phyloP scores from a whole-genome alignment of 2,329 filamentous ascomycete species.

The Stagonosporopsis rhizophila region DNA sequence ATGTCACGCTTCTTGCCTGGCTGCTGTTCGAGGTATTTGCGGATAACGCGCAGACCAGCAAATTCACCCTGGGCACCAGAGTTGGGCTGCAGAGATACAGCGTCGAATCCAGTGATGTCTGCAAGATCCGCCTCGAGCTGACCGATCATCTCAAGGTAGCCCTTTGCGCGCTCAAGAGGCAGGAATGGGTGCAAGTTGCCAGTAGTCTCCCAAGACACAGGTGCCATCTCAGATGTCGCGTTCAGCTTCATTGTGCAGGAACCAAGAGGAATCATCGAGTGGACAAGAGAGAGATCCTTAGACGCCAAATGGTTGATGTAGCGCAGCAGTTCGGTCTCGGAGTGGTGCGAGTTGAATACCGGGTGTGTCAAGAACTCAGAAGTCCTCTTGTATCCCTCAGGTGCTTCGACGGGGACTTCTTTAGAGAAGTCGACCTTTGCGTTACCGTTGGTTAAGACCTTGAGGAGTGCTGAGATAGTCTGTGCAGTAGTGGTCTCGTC shows the following conservation, averaged over 20 bases:
- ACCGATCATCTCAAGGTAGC: slow-evolving; percentile 73
- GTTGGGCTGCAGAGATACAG: slow-evolving; percentile 91
- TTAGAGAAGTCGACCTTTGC: slow-evolving; percentile 21
- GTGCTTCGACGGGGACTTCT: slow-evolving; percentile 50
- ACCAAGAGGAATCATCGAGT: slow-evolving; percentile 97
- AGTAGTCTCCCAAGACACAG: slow-evolving; percentile 78
- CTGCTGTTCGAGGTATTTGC: slow-evolving; percentile 78
- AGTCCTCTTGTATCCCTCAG: slow-evolving; percentile 68
- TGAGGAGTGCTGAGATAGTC: slow-evolving; percentile 65
- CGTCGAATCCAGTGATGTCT: slow-evolving; percentile 86
- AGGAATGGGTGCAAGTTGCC: slow-evolving; percentile 83
- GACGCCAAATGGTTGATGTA: slow-evolving; percentile 94
- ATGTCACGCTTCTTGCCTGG: slow-evolving; percentile 78
- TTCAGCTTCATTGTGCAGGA: slow-evolving; percentile 99
- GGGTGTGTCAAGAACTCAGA: slow-evolving; percentile 84
- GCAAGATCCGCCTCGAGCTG: slow-evolving; percentile 78
- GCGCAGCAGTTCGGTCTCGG: slow-evolving; percentile 89
- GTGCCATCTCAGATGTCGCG: slow-evolving; percentile 89
- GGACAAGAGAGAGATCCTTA: slow-evolving; percentile 90
- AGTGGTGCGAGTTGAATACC: slow-evolving; percentile 94
- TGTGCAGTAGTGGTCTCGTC: slow-evolving; percentile 73
- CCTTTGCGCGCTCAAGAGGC: slow-evolving; percentile 67
- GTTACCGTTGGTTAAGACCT: slow-evolving; percentile 50
- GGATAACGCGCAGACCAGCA: slow-evolving; percentile 85
- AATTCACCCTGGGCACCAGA: slow-evolving; percentile 97